Base-by-base conservation (phyloP, 2,329 filamentous ascomycete species). In the Coniosporium tulheliwenetii region DNA sequence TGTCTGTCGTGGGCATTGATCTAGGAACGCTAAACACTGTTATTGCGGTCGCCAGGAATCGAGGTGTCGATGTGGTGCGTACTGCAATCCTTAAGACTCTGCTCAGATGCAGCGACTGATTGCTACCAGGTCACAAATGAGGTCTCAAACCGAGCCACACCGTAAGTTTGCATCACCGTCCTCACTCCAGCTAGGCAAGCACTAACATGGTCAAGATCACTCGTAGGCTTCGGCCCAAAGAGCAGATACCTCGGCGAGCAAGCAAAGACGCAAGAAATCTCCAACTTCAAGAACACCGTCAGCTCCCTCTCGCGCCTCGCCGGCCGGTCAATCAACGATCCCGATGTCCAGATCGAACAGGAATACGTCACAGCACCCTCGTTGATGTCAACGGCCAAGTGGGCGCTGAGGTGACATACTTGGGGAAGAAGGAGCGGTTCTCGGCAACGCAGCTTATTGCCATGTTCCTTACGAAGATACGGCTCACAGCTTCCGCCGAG, bases 271-370 rank as follows among this genome's bases (percentile, higher is more conserved):
- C 89, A 95, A 69, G 91, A 98, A 69, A 93, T 94, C 61, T 94
- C 89, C 58, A 98, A 98, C 73, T 78, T 96, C 58, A 98, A 96
- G 73, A 98, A 98, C 75, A 98, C 91, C 52, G 84, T 98, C 67
- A 73, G 77, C 62, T 87, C 78, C 51, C 75, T 98, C 56, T 94
- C 94, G 71, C 85, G 91, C 57, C 79, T 98, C 53, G 81, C 82
- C 57, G 91, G 91, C 58, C 85, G 91, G 59, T 71, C 75, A 47
- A 74, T 89, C 66, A 80, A 73, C 61, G 91, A 98, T 59, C 86
- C 91, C 59, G 91, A 98, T 73, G 73, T 94, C 48, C 75, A 86
- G 66, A 74, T 91, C 58, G 91, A 98, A 74, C 83, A 93, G 67
- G 74, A 93, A 58, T 95, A 77, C 65, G 79, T 93, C 59, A 86